phyloP scores from a whole-genome alignment of 2,329 filamentous ascomycete species.

The Fusarium sp. region DNA sequence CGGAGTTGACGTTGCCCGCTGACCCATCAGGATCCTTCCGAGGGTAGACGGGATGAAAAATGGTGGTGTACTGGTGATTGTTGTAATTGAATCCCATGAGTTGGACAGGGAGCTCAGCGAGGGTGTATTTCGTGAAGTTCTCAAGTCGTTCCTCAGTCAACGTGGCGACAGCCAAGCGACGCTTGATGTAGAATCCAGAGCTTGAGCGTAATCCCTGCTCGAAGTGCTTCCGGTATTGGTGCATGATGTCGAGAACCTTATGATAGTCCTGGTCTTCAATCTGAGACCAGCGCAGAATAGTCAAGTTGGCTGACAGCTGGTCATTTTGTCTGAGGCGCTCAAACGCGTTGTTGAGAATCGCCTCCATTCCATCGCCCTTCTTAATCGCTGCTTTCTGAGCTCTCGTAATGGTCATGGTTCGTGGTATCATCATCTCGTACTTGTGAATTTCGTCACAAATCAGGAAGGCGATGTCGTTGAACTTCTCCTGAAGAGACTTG shows the following conservation, averaged over 20 bases:
- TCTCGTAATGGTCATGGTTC: not conserved
- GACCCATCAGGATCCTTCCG: not conserved
- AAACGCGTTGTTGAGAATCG: not conserved
- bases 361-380: not conserved
- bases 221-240: not conserved
- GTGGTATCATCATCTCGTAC: slow-evolving; percentile 3
- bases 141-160: not conserved
- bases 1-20: not conserved
- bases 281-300: not conserved
- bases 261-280: not conserved
- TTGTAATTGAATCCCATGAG: not conserved
- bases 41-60: not conserved
- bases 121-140: not conserved
- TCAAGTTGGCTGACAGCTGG: not conserved
- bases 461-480: not conserved
- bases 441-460: not conserved
- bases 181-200: slow-evolving; percentile 1
- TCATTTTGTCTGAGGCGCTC: not conserved
- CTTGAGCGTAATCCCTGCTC: not conserved
- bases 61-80: not conserved
- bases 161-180: not conserved
- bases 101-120: not conserved
- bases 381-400: not conserved
- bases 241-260: not conserved
- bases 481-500: not conserved